Evolutionary conservation across 305 asterid genomes (phyloP), one percentile per base, ranked within the genome.

Genomic region (Rubia balearica): DNA sequence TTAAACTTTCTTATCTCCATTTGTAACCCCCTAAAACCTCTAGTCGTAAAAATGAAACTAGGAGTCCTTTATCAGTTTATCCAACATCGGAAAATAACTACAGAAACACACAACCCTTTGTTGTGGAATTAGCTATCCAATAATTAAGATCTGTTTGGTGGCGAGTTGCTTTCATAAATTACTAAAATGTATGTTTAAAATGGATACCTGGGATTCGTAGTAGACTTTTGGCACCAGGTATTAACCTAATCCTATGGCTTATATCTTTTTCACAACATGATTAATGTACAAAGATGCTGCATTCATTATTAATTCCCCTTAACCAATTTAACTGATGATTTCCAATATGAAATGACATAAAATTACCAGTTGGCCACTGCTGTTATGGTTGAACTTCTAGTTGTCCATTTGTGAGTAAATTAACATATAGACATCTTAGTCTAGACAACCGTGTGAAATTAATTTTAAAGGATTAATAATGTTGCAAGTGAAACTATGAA

Each of bases 121-220:
- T 53, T 53, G 56, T 53, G 59, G 24, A 53, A 22, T 53, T 17
- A 53, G 59, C 59, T 53, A 17, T 53, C 59, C 59, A 53, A 53
- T 53, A 53, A 53, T 53, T 53, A 53, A 53, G 59, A 53, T n/a
- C 59, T 53, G 80, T 79, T 82, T 74, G 85, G 83, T 82, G 8
- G 73, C 13, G 68, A 21, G 83, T 82, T 76, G 76, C 83, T 82
- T 68, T 82, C 85, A 66, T 43, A 40, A 56, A 79, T 73, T 40
- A 69, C 69, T 40, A 38, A 40, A 19, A 78, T 51, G 48, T 17
- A 45, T 69, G 42, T 46, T 53, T 64, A 55, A 41, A 36, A 36
- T 51, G 46, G 17, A 21, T 73, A 68, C 74, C 73, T 71, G 59
- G 65, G 78, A 80, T 81, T 75, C 70, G 67, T 16, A 75, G 63